These are phyloP conservation scores for Candida awuae DNA, from an alignment of 805 yeast species.

Conservation along the genomic window DNA sequence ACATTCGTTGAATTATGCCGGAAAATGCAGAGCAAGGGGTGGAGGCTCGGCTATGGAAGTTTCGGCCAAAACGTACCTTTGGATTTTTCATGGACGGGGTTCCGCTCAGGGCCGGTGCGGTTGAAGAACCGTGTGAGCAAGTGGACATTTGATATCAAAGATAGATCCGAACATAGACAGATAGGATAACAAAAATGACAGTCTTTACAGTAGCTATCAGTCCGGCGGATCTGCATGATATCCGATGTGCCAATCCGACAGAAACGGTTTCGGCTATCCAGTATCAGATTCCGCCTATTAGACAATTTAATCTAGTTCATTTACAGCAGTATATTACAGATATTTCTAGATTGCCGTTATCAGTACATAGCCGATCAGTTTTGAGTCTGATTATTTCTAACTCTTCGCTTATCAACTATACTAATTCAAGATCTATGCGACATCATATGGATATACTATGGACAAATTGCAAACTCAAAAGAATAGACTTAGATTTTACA, in stretches of 20 bases:
- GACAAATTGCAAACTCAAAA: constrained; percentile 6
- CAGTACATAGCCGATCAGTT: constrained; percentile 3
- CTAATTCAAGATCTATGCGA: background rate
- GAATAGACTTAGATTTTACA: constrained; percentile 9
- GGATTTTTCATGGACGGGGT: too few relatives aligned
- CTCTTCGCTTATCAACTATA: constrained; percentile 4
- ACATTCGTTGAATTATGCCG: too few relatives aligned
- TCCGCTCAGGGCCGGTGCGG: too few relatives aligned
- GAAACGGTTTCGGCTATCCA: constrained; percentile 1
- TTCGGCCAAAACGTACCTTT: too few relatives aligned
- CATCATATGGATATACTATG: constrained; percentile 7
- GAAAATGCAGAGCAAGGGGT: too few relatives aligned
- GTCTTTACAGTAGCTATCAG: constrained; percentile 4
- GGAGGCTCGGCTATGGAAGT: too few relatives aligned
- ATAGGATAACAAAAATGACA: constrained; percentile 5
- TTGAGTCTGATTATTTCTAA: constrained; percentile 5
- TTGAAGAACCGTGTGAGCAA: background rate
- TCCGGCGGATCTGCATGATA: constrained; percentile 7
- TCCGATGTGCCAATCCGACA: background rate
- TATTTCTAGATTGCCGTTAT: constrained; percentile 1
- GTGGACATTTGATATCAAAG: too few relatives aligned
- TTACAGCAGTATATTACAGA: constrained; percentile 7
- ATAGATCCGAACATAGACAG: too few relatives aligned
- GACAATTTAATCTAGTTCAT: constrained; percentile 5
- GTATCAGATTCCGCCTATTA: constrained; percentile 9